Evolutionary conservation across 371 early-diverging fungal species (phyloP), one percentile per base, ranked within the genome.

Genomic region (Enterocytospora artemiae): DNA sequence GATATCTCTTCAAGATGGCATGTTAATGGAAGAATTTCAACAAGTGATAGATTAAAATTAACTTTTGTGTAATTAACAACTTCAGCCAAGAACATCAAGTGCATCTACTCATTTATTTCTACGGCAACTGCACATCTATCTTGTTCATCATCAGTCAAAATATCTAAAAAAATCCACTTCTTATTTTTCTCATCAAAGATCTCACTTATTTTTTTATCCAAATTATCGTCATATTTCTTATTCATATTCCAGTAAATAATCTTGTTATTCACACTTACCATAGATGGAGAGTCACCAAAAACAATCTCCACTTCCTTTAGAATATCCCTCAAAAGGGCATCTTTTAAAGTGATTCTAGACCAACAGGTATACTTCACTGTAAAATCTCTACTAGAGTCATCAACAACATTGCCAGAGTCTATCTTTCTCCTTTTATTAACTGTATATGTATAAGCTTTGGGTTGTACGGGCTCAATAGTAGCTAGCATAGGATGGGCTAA

Each of bases 401-500:
- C 37, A 9, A 5, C 16, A 9, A 37, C 16, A 7, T 20, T 25
- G 16, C 22, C 9, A 20, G 20, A 12, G 4, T 72, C 79, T 59
- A 87, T 90, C 65, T 88, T 80, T 80, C 90, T 90, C 82, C 86
- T 56, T 20, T 72, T 62, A 84, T 66, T 82, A 75, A 73, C 82
- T n/a, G n/a, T n/a, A 84, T 48, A 64, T 7, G 20, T 39, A 0
- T 57, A 28, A 57, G 72, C 71, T 20, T 83, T 86, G 1, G 90
- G 89, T 9, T 86, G 85, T 71, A 96, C 88, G 3, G 96, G 96
- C 68, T 96, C 97, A 18, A 94, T 93, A 79, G 91, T 90, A 18
- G 88, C 93, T 83, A 94, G 87, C 85, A 95, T 91, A n/a, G 99
- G 96, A 55, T 95, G 78, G 0, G 96, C 95, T 68, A 98, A 77